These are phyloP conservation scores for Rubia yunnanensis DNA, from an alignment of 257 asterid species.

Conservation along the genomic window DNA sequence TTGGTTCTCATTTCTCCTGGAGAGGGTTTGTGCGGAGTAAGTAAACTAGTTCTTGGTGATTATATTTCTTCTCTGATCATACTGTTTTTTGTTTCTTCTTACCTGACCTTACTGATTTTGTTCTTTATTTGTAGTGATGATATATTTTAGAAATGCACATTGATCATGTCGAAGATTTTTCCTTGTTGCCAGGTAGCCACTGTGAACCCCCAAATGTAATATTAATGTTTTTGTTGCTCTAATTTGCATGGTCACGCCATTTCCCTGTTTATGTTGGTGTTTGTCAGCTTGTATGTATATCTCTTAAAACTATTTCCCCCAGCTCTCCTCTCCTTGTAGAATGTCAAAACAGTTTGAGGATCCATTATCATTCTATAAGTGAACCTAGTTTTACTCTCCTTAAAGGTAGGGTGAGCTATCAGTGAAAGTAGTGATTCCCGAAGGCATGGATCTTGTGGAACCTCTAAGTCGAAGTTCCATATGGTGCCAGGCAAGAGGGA, in stretches of 20 bases:
- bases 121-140: slow-evolving; percentile 33
- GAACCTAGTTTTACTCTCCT: background rate
- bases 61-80: slow-evolving; percentile 13
- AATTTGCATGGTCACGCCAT: background rate
- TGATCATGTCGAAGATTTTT: slow-evolving; percentile 49
- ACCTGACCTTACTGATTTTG: slow-evolving; percentile 8
- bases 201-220: background rate
- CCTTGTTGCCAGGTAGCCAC: slow-evolving; percentile 51
- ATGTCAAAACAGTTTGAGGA: too few relatives aligned
- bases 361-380: background rate
- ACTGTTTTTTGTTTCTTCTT: too few relatives aligned
- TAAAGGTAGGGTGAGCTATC: slow-evolving; percentile 64
- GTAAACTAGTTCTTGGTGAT: slow-evolving; percentile 12
- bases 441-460: slow-evolving; percentile 55
- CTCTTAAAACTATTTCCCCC: background rate
- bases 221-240: background rate
- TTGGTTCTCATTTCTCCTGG: slow-evolving; percentile 70
- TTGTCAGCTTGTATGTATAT: background rate
- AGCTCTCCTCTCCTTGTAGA: background rate
- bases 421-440: slow-evolving; percentile 54
- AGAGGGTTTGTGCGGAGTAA: slow-evolving; percentile 55
- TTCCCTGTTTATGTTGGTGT: background rate
- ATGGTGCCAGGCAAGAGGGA: slow-evolving; percentile 89
- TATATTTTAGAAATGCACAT: slow-evolving; percentile 24
- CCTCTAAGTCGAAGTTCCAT: slow-evolving; percentile 55